phyloP scores from a whole-genome alignment of 1,139 yeast genomes.

The Blastobotrys arbuscula region DNA sequence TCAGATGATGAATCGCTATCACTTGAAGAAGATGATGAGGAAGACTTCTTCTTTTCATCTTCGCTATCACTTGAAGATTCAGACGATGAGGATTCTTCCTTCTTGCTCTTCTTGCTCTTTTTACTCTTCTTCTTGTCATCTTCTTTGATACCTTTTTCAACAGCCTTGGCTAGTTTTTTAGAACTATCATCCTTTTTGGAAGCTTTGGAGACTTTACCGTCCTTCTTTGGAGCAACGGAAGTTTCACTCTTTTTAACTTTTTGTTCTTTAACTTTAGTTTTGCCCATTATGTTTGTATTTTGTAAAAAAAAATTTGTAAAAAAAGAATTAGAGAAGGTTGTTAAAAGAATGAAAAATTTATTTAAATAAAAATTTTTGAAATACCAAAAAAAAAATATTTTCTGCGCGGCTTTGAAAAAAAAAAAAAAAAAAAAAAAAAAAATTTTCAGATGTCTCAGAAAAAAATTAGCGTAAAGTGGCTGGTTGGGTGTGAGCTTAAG shows the following conservation, averaged over 20 bases:
- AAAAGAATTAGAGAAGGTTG: background rate
- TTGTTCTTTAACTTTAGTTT: constrained; percentile 14
- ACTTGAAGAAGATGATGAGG: constrained; percentile 26
- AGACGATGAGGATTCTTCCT: constrained; percentile 27
- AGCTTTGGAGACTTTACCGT: constrained; percentile 5
- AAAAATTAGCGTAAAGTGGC: too few relatives aligned
- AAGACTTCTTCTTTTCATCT: constrained; percentile 13
- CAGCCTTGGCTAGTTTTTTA: constrained; percentile 9
- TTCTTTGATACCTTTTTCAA: constrained; percentile 21
- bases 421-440: constrained; percentile 1
- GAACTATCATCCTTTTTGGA: constrained; percentile 19
- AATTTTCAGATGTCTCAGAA: background rate
- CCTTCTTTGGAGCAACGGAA: background rate
- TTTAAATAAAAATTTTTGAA: background rate
- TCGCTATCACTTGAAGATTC: constrained; percentile 26
- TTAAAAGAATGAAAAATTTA: background rate
- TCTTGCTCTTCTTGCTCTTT: constrained; percentile 24
- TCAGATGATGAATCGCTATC: constrained; percentile 22
- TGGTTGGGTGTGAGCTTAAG: too few relatives aligned
- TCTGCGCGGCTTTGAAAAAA: background rate
- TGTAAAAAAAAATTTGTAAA: background rate
- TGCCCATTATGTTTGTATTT: constrained; percentile 15
- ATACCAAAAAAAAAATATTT: constrained; percentile 1
- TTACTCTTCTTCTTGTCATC: constrained; percentile 24
- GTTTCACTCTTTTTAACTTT: background rate